phyloP scores from a whole-genome alignment of 371 early-diverging fungal species.

The Mortierella polycephala region DNA sequence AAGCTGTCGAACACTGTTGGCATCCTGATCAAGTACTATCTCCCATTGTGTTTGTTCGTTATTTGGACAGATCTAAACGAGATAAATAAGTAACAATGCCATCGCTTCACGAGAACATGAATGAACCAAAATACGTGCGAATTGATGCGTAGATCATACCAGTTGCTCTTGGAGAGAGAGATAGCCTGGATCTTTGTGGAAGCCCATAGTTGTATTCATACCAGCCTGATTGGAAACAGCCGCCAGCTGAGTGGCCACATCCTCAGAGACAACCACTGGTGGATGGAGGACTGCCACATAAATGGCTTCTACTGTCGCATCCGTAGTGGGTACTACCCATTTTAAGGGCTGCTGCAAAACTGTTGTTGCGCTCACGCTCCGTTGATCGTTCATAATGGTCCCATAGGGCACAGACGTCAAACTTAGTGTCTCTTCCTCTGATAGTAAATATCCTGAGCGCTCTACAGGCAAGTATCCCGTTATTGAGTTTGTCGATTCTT shows the following conservation, averaged over 20 bases:
- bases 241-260: conserved; percentile 44
- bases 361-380: conserved; percentile 37
- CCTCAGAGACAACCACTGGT: conserved; percentile 43
- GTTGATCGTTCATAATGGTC: conserved; percentile 52
- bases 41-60: conserved; percentile 45
- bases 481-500: conserved; percentile 26
- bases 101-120: not conserved
- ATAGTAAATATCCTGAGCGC: conserved; percentile 33
- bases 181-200: conserved; percentile 39
- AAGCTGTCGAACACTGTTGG: conserved; percentile 27
- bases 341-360: conserved; percentile 42
- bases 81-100: not conserved
- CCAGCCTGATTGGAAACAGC: conserved; percentile 49
- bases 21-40: conserved; percentile 28
- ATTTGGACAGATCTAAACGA: conserved; percentile 18
- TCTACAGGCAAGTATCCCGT: conserved; percentile 38
- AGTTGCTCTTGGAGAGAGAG: conserved; percentile 46
- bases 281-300: conserved; percentile 48
- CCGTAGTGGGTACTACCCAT: conserved; percentile 48
- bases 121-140: not conserved
- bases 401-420: conserved; percentile 39
- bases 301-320: conserved; percentile 35
- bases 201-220: conserved; percentile 43
- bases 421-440: conserved; percentile 30
- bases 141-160: conserved; percentile 11